Evolutionary conservation across 441 rosid genomes (phyloP), one percentile per base, ranked within the genome.

Genomic region (Gossypium gossypioides): DNA sequence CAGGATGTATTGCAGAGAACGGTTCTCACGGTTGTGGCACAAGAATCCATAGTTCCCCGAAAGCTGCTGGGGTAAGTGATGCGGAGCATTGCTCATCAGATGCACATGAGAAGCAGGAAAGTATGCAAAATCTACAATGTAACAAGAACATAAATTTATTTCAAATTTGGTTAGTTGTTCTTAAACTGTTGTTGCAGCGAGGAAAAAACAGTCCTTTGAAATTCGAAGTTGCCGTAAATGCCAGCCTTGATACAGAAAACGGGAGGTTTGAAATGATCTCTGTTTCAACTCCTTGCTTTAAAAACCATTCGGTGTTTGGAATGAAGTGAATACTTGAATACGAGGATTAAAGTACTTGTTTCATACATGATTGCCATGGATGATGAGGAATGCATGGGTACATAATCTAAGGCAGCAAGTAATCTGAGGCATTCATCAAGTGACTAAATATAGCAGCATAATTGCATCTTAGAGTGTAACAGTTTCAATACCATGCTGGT

Each of bases 231-330:
- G 58, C 72, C 48, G 76, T 84, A 24, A 76, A 81, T 70, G 50
- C 77, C 48, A 29, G 74, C 61, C 54, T 84, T 27, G 86, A 84
- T 52, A 63, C 6, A 21, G 86, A 84, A 61, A 73, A 71, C 68
- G 89, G 85, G 63, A 78, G 75, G 74, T 81, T 80, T 52, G 89
- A 84, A 68, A 75, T 85, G 85, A 63, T 79, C 10, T 73, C 81
- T 22, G 70, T 79, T 13, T 83, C 84, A 6, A 69, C 82, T 73
- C 83, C 87, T 8, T 76, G 86, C 75, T 72, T 64, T 57, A 54
- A 27, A 27, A 65, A 75, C 50, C 9, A 34, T 57, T 69, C 12
- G 19, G 32, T 61, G 29, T 46, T 40, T 34, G 16, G 27, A 29
- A 12, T 54, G 48, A 25, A 25, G 6, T 40, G 6, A 37, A 56